phyloP scores from a whole-genome alignment of 2,329 filamentous ascomycete genomes.

The Calonectria pteridis region DNA sequence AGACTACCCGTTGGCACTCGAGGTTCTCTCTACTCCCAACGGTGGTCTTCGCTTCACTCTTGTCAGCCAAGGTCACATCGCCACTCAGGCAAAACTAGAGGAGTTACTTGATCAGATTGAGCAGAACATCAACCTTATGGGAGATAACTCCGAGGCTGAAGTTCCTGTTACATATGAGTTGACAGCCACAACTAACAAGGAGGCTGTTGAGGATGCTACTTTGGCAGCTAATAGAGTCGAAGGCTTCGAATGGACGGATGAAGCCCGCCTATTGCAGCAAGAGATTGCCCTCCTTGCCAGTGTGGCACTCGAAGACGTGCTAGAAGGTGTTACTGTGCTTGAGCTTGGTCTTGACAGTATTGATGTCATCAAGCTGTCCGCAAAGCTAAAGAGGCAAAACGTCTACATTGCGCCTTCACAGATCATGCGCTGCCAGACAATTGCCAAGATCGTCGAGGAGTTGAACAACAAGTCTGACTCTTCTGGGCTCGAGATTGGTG shows the following conservation, averaged over 20 bases:
- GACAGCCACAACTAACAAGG: not conserved
- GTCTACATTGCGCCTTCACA: slow-evolving; percentile 77
- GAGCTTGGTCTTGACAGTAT: slow-evolving; percentile 93
- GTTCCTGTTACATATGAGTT: slow-evolving; percentile 19
- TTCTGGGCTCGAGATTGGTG: not conserved
- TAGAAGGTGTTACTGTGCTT: slow-evolving; percentile 75
- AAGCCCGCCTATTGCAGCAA: slow-evolving; percentile 65
- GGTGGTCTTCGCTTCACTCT: slow-evolving; percentile 68
- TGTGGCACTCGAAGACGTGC: slow-evolving; percentile 63
- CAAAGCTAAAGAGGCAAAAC: slow-evolving; percentile 72
- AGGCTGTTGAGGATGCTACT: not conserved
- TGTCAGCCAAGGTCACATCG: slow-evolving; percentile 64
- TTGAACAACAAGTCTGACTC: not conserved
- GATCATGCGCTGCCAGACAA: slow-evolving; percentile 80
- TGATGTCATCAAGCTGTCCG: slow-evolving; percentile 86
- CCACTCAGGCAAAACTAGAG: slow-evolving; percentile 47
- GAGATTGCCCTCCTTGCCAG: slow-evolving; percentile 75
- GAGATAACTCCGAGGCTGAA: slow-evolving; percentile 20
- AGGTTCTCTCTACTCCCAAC: slow-evolving; percentile 69
- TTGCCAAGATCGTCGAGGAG: slow-evolving; percentile 66
- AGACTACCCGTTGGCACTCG: slow-evolving; percentile 84
- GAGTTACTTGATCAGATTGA: slow-evolving; percentile 55
- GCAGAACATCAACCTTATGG: slow-evolving; percentile 27
- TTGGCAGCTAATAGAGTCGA: slow-evolving; percentile 50
- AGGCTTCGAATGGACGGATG: slow-evolving; percentile 69